A percentile compares a stretch with the other conserved stretches of the same genome.
Conservation (phyloP, 257 asterid species). For the Ocimum tenuiflorum region DNA sequence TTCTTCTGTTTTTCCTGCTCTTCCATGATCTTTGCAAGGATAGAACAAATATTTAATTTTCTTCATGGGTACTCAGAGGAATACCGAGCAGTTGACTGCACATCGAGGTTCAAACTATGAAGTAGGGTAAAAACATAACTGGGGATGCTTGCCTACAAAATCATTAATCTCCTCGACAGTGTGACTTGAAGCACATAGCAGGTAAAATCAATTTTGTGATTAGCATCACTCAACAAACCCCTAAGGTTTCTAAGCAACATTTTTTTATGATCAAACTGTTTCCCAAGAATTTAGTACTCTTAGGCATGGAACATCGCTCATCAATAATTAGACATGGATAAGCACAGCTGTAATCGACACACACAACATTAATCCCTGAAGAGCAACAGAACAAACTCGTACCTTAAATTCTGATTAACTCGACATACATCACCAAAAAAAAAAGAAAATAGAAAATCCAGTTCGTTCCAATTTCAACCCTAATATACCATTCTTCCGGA, state of each 20-base stretch:
- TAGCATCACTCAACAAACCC: not conserved
- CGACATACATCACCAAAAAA: not conserved
- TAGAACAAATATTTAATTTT: not conserved
- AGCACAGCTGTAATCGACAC: not conserved
- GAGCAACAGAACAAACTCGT: not conserved
- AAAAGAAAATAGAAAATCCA: not conserved
- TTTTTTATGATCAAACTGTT: not conserved
- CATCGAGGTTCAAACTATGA: not conserved
- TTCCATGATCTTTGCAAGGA: not conserved
- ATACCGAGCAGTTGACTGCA: not conserved
- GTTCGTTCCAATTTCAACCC: slow-evolving; percentile 14
- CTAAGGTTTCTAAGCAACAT: not conserved
- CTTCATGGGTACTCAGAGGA: not conserved
- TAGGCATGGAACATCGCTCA: not conserved
- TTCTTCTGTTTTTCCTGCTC: not conserved
- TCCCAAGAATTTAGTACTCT: not conserved
- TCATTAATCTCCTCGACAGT: not conserved
- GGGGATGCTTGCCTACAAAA: not conserved
- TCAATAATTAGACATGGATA: not conserved
- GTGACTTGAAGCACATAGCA: not conserved
- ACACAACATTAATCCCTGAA: not conserved
- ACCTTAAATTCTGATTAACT: not conserved
- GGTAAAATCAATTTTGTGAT: not conserved
- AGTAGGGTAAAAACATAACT: not conserved
- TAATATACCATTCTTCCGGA: not conserved